Base-by-base conservation (phyloP, 2,329 filamentous ascomycete genomes). In the Pyricularia sp. region DNA sequence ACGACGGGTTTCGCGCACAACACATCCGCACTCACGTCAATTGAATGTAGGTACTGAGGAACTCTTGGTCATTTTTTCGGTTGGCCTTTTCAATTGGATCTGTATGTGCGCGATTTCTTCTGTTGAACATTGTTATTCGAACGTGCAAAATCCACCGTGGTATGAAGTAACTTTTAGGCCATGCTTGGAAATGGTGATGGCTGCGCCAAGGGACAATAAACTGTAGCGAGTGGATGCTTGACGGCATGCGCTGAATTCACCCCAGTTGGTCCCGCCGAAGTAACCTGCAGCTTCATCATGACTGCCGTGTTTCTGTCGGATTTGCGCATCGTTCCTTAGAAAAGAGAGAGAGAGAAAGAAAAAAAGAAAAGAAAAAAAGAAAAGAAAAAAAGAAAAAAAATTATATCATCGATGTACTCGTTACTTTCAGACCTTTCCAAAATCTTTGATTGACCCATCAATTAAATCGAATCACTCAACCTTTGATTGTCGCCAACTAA, bases 21-120 rank as follows among this genome's bases (percentile, higher is more conserved):
- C 2, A 33, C 13, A 24, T 8, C 19, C 31, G 28, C 13, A 71
- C 76, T 68, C 70, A 84, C 82, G 74, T 75, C 22, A 78, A 76
- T 49, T 75, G 73, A 9, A 86, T 66, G 67, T 84, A 82, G 16
- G 79, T 73, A 26, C 70, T 68, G 19, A 82, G 69, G 68, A 86
- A 87, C 0, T 78, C 75, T 0, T 77, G 74, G 63, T 85, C 77
- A 0, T 72, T 70, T 67, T 79, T 80, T 28, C 69, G 69, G 66
- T 84, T 84, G 22, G 79, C 82, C 30, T 69, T 68, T 28, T 83
- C 79, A 49, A 87, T 79, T 0, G 76, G 74, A 62, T 74, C 73
- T 1, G 71, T 59, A 5, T 59, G 12, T 26, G 22, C 16, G 24
- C 55, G 24, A 8, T 12, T 59, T 19, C 28, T 59, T 28, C 26